Conservation (phyloP, 2,329 filamentous ascomycete species). For the Cladosporium sp. region DNA sequence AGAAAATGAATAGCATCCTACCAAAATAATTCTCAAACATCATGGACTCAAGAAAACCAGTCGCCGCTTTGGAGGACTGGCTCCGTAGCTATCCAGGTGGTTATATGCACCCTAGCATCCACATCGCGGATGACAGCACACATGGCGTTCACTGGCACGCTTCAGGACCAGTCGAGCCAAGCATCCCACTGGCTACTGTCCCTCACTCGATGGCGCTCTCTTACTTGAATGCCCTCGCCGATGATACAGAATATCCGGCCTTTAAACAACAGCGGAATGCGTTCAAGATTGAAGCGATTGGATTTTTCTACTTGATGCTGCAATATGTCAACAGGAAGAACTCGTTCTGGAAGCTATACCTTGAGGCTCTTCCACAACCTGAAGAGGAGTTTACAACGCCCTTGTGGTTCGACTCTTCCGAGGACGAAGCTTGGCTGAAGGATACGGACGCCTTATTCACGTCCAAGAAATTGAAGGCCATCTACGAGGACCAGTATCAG, state of each 20-base stretch:
- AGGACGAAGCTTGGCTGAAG: slow-evolving; percentile 30
- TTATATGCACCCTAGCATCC: slow-evolving; percentile 25
- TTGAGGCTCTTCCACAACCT: slow-evolving; percentile 31
- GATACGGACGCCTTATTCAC: slow-evolving; percentile 33
- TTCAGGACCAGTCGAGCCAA: slow-evolving; percentile 16
- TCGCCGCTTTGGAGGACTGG: slow-evolving; percentile 26
- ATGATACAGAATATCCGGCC: slow-evolving; percentile 26
- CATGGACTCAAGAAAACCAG: neutral
- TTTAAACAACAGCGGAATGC: slow-evolving; percentile 24
- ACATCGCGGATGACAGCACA: slow-evolving; percentile 20
- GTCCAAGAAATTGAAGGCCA: slow-evolving; percentile 25
- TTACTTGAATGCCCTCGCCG: slow-evolving; percentile 34
- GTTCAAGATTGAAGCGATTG: slow-evolving; percentile 29
- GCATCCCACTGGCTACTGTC: slow-evolving; percentile 22
- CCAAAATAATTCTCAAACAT: too few relatives aligned
- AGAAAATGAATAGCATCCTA: too few relatives aligned
- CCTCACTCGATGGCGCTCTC: slow-evolving; percentile 32
- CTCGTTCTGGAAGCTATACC: slow-evolving; percentile 35
- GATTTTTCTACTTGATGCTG: slow-evolving; percentile 34
- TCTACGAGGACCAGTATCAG: slow-evolving; percentile 36
- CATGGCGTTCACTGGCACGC: slow-evolving; percentile 28
- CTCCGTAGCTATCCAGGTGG: slow-evolving; percentile 26
- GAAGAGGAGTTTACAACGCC: slow-evolving; percentile 28
- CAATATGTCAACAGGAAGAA: slow-evolving; percentile 29
- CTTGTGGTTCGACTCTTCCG: slow-evolving; percentile 30